Evolutionary conservation across 345 rosid genomes (phyloP).

Genomic region (Hibiscus syriacus): DNA sequence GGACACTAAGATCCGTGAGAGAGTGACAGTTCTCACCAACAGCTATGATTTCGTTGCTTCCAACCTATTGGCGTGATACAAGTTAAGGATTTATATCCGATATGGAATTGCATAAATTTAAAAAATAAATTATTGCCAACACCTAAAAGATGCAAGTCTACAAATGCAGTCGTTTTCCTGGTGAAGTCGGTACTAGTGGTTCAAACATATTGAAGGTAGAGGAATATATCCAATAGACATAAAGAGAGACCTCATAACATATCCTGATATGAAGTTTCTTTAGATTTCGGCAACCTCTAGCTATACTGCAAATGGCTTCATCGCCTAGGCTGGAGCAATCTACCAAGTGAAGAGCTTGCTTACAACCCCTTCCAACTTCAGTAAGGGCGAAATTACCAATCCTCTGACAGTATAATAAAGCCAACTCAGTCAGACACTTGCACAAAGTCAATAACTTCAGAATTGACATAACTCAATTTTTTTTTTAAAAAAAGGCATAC

Average conservation of each 20-base stretch:
- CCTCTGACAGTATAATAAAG: slow-evolving; percentile 80
- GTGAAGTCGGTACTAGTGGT: background rate
- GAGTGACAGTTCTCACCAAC: slow-evolving; percentile 68
- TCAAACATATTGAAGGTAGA: background rate
- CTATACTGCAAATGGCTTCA: slow-evolving; percentile 66
- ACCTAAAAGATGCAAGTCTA: background rate
- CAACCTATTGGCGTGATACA: slow-evolving; percentile 40
- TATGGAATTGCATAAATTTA: background rate
- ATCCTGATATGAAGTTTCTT: slow-evolving; percentile 88
- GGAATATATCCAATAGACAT: background rate
- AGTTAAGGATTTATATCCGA: background rate
- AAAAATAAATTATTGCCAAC: background rate
- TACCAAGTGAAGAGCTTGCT: slow-evolving; percentile 75
- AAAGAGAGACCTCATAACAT: slow-evolving; percentile 62
- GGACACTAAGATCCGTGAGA: slow-evolving; percentile 77
- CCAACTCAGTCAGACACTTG: slow-evolving; percentile 75
- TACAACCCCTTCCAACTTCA: slow-evolving; percentile 77
- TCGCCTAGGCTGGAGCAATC: slow-evolving; percentile 85
- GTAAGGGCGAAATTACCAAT: slow-evolving; percentile 57
- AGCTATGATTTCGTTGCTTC: slow-evolving; percentile 71
- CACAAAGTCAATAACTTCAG: slow-evolving; percentile 19
- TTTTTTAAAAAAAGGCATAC: background rate
- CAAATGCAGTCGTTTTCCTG: background rate
- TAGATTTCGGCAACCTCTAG: slow-evolving; percentile 71
- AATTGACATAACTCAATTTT: background rate